Evolutionary conservation across 805 yeast species (phyloP).

Genomic region (Saturnispora serradocipensis): DNA sequence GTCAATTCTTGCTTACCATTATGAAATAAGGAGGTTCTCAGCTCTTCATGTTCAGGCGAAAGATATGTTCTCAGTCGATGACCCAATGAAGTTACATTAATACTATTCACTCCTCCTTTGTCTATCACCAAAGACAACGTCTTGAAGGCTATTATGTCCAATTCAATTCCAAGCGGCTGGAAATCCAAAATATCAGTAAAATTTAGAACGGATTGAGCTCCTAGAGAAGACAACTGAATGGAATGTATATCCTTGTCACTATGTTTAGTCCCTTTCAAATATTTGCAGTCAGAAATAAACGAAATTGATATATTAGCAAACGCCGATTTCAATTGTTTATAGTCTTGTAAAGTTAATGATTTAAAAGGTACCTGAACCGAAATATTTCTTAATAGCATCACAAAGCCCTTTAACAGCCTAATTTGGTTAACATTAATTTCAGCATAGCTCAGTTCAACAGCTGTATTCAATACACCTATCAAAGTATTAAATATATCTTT

Average conservation of each 20-base stretch:
- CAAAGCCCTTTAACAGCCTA: conserved; percentile 19
- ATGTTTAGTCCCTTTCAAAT: not conserved
- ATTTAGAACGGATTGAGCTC: conserved; percentile 4
- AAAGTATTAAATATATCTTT: conserved; percentile 44
- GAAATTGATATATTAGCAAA: not conserved
- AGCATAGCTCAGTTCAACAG: conserved; percentile 46
- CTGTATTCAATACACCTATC: conserved; percentile 84
- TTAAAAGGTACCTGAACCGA: conserved; percentile 9
- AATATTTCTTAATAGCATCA: conserved; percentile 18
- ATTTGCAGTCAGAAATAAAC: not conserved
- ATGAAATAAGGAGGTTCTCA: conserved; percentile 2
- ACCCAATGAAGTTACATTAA: not conserved
- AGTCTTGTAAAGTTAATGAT: not conserved
- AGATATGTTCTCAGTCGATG: not conserved
- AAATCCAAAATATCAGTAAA: conserved; percentile 2
- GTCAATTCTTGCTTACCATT: conserved; percentile 5
- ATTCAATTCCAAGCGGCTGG: not conserved
- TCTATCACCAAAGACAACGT: conserved; percentile 1
- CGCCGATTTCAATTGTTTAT: not conserved
- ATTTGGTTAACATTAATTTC: not conserved
- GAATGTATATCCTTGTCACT: not conserved
- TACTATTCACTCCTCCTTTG: not conserved
- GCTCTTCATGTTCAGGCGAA: conserved; percentile 1
- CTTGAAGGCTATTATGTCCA: not conserved
- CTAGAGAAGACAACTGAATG: not conserved